A percentile compares a stretch with the other conserved stretches of the same genome.
Conservation (phyloP, 768 basidiomycete species). For the Inosperma sp. region DNA sequence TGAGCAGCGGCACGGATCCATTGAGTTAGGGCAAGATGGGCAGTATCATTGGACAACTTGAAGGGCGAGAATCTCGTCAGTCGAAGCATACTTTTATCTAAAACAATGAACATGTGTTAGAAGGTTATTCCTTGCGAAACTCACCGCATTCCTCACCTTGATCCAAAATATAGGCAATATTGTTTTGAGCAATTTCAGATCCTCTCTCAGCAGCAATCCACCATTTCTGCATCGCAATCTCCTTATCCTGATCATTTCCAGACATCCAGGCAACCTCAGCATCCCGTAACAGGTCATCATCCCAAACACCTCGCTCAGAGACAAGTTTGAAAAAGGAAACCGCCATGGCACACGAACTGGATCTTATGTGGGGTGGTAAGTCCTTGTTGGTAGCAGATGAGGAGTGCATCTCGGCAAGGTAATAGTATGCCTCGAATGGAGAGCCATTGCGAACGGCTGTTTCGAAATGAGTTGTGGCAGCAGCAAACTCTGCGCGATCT, state of each 20-base stretch:
- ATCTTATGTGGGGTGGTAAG: constrained; percentile 44
- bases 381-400: constrained; percentile 43
- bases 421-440: constrained; percentile 92
- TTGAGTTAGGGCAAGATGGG: constrained; percentile 78
- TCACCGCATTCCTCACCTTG: constrained; percentile 53
- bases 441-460: constrained; percentile 82
- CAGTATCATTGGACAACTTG: constrained; percentile 78
- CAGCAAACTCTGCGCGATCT: constrained; percentile 66
- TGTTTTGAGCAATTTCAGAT: constrained; percentile 90
- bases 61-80: constrained; percentile 64
- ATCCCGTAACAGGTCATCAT: constrained; percentile 73
- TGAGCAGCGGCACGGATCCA: constrained; percentile 95
- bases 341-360: constrained; percentile 82
- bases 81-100: constrained; percentile 69
- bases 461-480: constrained; percentile 76
- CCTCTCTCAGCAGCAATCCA: constrained; percentile 94
- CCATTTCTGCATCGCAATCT: constrained; percentile 88
- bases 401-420: constrained; percentile 80
- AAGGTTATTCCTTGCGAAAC: not conserved
- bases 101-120: not conserved
- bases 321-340: constrained; percentile 93
- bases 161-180: constrained; percentile 87
- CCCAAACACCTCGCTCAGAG: constrained; percentile 86
- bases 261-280: constrained; percentile 75
- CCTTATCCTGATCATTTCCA: constrained; percentile 64